phyloP scores from a whole-genome alignment of 495 filamentous ascomycete species.

The Apiosordaria backusii region DNA sequence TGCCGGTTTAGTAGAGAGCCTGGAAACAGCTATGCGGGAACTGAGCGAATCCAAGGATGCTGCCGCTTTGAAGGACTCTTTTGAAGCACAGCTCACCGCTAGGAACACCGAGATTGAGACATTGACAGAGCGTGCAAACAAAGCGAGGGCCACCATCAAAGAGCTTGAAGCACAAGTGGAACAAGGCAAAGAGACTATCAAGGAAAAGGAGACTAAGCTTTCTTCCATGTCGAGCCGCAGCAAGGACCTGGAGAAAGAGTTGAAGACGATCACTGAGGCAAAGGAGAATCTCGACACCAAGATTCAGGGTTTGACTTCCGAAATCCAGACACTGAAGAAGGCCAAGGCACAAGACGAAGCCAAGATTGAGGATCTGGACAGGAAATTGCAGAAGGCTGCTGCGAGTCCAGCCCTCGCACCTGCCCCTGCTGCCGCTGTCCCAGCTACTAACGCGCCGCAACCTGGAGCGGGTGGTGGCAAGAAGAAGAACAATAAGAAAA shows the following conservation, averaged over 20 bases:
- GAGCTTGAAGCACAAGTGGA: conserved; percentile 52
- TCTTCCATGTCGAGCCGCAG: conserved; percentile 28
- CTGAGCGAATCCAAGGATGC: conserved; percentile 55
- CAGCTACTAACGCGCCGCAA: background rate
- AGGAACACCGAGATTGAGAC: conserved; percentile 44
- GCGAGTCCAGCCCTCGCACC: background rate
- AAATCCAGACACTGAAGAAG: conserved; percentile 38
- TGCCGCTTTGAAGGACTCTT: conserved; percentile 50
- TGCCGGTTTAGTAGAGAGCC: conserved; percentile 57
- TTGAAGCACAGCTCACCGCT: conserved; percentile 48
- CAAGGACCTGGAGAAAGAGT: conserved; percentile 38
- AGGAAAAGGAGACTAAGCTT: conserved; percentile 35
- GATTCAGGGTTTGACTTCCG: conserved; percentile 30
- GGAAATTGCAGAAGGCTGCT: conserved; percentile 32
- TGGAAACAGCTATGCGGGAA: conserved; percentile 59
- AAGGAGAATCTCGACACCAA: conserved; percentile 34
- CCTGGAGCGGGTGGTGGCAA: conserved; percentile 54
- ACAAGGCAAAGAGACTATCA: conserved; percentile 35
- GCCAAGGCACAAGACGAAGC: conserved; percentile 32
- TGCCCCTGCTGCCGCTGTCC: conserved; percentile 14
- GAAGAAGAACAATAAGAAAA: conserved; percentile 92
- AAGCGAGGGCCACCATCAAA: conserved; percentile 47
- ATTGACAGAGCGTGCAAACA: conserved; percentile 52
- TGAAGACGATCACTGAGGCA: conserved; percentile 28
- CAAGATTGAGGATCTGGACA: conserved; percentile 33